These are phyloP conservation scores for Globisporangium polare DNA, from an alignment of 352 stramenopile species.

Conservation along the genomic window DNA sequence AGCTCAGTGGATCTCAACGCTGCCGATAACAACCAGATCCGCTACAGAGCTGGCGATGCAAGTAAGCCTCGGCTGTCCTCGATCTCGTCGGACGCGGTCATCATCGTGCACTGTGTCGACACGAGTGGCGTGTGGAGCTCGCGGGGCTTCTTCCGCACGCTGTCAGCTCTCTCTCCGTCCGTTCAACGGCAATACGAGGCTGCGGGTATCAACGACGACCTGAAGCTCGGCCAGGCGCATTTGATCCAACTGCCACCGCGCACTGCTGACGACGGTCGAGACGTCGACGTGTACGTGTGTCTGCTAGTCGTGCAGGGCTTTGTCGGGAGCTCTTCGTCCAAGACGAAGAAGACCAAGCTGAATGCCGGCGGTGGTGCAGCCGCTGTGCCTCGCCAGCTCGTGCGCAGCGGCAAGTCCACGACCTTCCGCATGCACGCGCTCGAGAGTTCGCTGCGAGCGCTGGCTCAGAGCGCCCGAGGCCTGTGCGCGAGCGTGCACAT, in stretches of 20 bases:
- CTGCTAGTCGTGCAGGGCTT: conserved; percentile 73
- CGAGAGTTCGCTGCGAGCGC: conserved; percentile 34
- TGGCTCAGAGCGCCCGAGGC: conserved; percentile 31
- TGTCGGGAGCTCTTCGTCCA: conserved; percentile 20
- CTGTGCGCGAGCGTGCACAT: conserved; percentile 63
- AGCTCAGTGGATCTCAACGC: conserved; percentile 5
- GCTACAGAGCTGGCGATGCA: conserved; percentile 58
- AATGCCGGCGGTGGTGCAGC: conserved; percentile 11
- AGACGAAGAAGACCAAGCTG: conserved; percentile 54
- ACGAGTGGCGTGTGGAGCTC: conserved; percentile 69
- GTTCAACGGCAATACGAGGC: conserved; percentile 67
- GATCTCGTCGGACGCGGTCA: conserved; percentile 21
- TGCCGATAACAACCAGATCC: conserved; percentile 21
- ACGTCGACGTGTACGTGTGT: conserved; percentile 45
- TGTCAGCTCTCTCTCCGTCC: conserved; percentile 43
- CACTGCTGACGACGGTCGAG: conserved; percentile 1
- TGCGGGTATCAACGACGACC: conserved; percentile 45
- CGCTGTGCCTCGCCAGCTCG: conserved; percentile 11
- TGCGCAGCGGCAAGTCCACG: conserved; percentile 57
- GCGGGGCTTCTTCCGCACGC: conserved; percentile 66
- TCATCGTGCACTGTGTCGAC: conserved; percentile 78
- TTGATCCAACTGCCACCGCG: conserved; percentile 39
- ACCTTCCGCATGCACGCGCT: conserved; percentile 65
- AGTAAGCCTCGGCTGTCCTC: conserved; percentile 30
- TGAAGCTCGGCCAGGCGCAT: conserved; percentile 72